Base-by-base conservation (phyloP, 108 stramenopile species). In the Parietichytrium sp. region DNA sequence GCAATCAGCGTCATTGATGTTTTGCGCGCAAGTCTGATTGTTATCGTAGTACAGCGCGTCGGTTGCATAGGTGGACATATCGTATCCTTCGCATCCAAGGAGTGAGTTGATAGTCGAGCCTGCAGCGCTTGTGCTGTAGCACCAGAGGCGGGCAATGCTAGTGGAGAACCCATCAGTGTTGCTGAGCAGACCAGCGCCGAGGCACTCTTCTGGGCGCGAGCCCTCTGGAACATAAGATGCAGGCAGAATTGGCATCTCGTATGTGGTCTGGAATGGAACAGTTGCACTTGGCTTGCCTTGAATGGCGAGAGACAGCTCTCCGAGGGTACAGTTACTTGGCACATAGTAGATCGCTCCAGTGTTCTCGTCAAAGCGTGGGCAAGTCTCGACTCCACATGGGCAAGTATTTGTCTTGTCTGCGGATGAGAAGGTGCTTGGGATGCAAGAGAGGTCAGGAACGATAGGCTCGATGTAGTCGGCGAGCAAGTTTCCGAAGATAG, bases 11-110 rank as follows among this genome's bases (percentile, higher is more conserved):
- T n/a, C n/a, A 7, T 8, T n/a, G 8, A 27, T 7, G 33, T 72
- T 42, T 25, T 16, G 38, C 61, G 3, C 61, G 42, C 61, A 72
- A 10, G 42, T 25, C 2, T 6, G 20, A 16, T 18, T 13, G 42
- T 72, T 72, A 33, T 72, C 61, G 61, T 72, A 38, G 38, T 33
- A 18, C n/a, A 42, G 20, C 33, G 45, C 16, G 20, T 72, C 61
- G 38, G 38, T 23, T n/a, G 25, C 33, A 20, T 72, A 72, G 16
- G 20, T 16, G 61, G 16, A 33, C 36, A 72, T 45, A 2, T 72
- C 61, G 33, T 45, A 72, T n/a, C 61, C 61, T 6, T 33, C 38
- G 61, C 61, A 72, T n/a, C 61, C 61, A 42, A 45, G 45, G 23
- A 45, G 38, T 47, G 10, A 6, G 61, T 72, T 72, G 42, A n/a